Evolutionary conservation across 2,329 filamentous ascomycete genomes (phyloP).

Genomic region (Cladophialophora exuberans): DNA sequence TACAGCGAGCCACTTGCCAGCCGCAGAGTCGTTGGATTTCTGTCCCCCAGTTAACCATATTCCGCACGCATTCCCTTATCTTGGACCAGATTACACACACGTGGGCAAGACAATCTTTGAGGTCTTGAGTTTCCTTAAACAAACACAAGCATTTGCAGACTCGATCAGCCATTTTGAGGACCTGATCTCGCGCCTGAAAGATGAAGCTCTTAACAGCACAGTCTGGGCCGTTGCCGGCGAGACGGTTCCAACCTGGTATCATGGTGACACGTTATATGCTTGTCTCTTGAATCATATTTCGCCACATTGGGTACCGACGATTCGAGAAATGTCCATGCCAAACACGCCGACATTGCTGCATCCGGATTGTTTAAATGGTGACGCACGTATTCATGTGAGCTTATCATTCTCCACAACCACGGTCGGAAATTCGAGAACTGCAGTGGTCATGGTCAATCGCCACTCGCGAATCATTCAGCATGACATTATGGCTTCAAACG

Average conservation of each 20-base stretch:
- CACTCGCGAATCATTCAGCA: neutral
- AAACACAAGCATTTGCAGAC: neutral
- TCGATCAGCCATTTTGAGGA: neutral
- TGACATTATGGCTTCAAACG: conserved; percentile 5
- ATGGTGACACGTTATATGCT: neutral
- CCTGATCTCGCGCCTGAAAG: neutral
- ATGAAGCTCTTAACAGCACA: neutral
- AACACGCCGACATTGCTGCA: conserved; percentile 1
- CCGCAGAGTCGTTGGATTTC: neutral
- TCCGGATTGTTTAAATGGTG: neutral
- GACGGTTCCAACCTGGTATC: too few species aligned
- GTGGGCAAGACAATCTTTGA: neutral
- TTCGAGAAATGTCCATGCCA: conserved; percentile 1
- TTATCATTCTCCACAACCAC: neutral
- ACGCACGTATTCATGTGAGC: neutral
- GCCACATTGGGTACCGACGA: conserved; percentile 3
- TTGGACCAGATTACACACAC: neutral
- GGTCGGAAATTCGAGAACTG: neutral
- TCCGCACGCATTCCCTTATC: neutral
- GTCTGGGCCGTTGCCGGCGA: neutral
- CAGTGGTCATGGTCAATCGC: neutral
- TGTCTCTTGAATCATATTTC: conserved; percentile 2
- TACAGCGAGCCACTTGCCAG: neutral
- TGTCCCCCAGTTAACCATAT: neutral
- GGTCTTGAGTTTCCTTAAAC: neutral